Conservation (phyloP, 352 stramenopile species). For the Pilasporangium apinafurcum region DNA sequence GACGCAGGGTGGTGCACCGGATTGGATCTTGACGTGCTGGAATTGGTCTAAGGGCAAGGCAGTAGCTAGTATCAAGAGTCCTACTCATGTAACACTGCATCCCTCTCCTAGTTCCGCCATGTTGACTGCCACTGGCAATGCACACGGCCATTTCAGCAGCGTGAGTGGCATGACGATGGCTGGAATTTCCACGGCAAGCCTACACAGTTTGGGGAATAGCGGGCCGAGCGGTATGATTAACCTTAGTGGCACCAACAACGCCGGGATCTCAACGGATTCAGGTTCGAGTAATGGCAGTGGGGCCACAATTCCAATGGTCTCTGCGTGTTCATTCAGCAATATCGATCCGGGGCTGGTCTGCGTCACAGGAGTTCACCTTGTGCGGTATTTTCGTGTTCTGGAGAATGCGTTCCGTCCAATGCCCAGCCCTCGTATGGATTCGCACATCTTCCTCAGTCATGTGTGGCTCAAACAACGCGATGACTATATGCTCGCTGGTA, state of each 20-base stretch:
- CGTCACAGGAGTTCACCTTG: constrained; percentile 68
- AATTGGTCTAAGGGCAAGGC: constrained; percentile 91
- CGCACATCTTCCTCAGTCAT: constrained; percentile 74
- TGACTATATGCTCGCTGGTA: constrained; percentile 85
- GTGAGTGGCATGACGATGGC: constrained; percentile 13
- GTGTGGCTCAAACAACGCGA: constrained; percentile 89
- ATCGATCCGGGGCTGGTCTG: constrained; percentile 85
- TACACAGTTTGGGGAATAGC: constrained; percentile 7
- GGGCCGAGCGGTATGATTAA: neutral
- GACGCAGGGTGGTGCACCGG: constrained; percentile 73
- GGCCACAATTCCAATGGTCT: constrained; percentile 34
- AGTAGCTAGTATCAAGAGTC: constrained; percentile 66
- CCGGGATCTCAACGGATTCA: neutral
- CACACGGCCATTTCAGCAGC: constrained; percentile 17
- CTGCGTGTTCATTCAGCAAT: constrained; percentile 84
- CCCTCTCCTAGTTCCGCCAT: constrained; percentile 39
- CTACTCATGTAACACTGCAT: constrained; percentile 44
- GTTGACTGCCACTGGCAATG: constrained; percentile 18
- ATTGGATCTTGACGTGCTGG: constrained; percentile 90
- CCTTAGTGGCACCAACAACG: neutral
- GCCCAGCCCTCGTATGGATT: constrained; percentile 69
- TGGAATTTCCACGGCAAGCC: constrained; percentile 11
- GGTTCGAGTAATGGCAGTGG: neutral
- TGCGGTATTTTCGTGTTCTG: constrained; percentile 89
- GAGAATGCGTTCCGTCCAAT: constrained; percentile 84